phyloP scores from a whole-genome alignment of 1,139 yeast genomes.

The Taphrina populina region DNA sequence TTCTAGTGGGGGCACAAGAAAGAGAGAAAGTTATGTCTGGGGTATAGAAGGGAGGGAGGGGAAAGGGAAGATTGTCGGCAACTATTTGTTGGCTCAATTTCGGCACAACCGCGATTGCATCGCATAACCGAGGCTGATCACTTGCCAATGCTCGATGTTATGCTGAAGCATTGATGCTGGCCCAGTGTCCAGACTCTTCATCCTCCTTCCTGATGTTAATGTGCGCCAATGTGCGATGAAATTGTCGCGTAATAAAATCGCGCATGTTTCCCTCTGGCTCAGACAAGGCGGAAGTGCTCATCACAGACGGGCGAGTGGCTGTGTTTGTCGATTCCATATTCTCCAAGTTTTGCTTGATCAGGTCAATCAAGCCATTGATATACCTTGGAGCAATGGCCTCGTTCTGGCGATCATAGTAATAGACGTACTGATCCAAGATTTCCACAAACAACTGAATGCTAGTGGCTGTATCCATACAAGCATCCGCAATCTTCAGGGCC shows the following conservation, averaged over 20 bases:
- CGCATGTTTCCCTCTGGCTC: conserved; percentile 33
- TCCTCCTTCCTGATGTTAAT: conserved; percentile 64
- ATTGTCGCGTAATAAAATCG: conserved; percentile 48
- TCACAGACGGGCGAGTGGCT: conserved; percentile 45
- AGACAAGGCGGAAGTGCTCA: conserved; percentile 35
- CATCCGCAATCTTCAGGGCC: conserved; percentile 84
- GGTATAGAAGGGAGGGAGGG: no score
- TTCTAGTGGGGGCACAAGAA: no score
- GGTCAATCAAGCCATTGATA: conserved; percentile 80
- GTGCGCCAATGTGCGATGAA: conserved; percentile 66
- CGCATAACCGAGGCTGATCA: no score
- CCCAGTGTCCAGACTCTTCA: conserved; percentile 45
- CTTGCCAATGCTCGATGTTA: not conserved
- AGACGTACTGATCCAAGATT: conserved; percentile 77
- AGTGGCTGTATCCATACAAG: conserved; percentile 80
- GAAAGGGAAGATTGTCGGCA: no score
- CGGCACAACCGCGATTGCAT: no score
- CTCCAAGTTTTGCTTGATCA: conserved; percentile 73
- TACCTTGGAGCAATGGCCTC: conserved; percentile 54
- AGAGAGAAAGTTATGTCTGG: no score
- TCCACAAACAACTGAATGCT: conserved; percentile 83
- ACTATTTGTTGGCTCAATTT: no score
- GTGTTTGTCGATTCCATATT: conserved; percentile 50
- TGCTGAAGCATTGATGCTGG: conserved; percentile 4
- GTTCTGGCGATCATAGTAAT: conserved; percentile 81